Evolutionary conservation across 2,329 filamentous ascomycete species (phyloP).

Genomic region (Penicillium sp.): DNA sequence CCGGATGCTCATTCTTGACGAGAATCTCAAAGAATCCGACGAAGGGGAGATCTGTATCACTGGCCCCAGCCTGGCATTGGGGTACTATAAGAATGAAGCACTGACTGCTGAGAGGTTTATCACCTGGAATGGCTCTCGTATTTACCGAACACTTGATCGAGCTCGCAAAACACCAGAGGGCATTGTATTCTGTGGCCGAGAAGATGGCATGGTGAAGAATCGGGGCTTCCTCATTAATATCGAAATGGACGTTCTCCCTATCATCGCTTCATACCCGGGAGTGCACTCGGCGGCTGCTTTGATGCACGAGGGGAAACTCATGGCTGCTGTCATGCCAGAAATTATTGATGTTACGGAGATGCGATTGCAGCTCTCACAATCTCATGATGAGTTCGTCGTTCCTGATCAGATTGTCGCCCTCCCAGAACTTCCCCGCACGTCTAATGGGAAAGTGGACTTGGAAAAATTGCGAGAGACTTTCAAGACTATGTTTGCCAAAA

Average conservation of each 20-base stretch:
- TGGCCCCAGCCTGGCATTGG: constrained; percentile 19
- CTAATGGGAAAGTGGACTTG: too few species aligned
- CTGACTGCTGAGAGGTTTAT: constrained; percentile 19
- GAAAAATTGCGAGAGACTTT: too few species aligned
- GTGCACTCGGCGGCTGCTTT: not conserved
- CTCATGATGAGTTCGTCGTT: not conserved
- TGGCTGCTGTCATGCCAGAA: not conserved
- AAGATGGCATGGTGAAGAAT: constrained; percentile 33
- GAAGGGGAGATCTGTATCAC: constrained; percentile 26
- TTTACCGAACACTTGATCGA: constrained; percentile 23
- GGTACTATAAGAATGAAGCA: constrained; percentile 20
- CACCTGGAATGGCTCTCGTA: constrained; percentile 10
- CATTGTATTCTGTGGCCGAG: constrained; percentile 25
- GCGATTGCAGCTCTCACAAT: not conserved
- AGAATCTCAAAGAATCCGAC: constrained; percentile 2
- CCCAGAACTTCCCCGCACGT: too few species aligned
- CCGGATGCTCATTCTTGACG: not conserved
- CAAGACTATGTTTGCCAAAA: too few species aligned
- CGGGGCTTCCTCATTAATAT: constrained; percentile 39
- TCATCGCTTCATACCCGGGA: constrained; percentile 7
- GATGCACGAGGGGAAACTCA: not conserved
- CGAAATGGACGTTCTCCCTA: constrained; percentile 31
- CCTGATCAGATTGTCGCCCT: not conserved
- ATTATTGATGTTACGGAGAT: not conserved
- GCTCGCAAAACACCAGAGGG: constrained; percentile 14